Conservation (phyloP, 305 asterid genomes). For the Rubia peregrina region DNA sequence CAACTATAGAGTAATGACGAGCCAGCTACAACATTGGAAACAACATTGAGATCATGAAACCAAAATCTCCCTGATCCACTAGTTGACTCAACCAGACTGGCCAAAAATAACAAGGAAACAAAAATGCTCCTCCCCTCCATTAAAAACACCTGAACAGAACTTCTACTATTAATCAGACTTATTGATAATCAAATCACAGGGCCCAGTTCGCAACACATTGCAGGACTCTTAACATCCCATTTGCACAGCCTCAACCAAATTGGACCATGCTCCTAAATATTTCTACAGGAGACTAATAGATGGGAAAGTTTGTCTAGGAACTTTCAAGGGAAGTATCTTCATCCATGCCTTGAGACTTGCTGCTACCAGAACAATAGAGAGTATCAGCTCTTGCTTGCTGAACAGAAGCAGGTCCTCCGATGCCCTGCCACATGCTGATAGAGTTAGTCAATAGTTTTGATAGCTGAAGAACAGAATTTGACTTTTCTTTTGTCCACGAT, state of each 20-base stretch:
- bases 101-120: conserved; percentile 29
- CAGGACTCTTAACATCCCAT: neutral
- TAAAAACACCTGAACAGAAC: conserved; percentile 18
- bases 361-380: neutral
- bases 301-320: neutral
- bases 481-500: neutral
- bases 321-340: neutral
- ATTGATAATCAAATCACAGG: neutral
- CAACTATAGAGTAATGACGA: conserved; percentile 53
- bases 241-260: neutral
- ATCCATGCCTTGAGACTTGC: neutral
- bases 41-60: conserved; percentile 29
- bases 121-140: conserved; percentile 59
- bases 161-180: conserved; percentile 17
- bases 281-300: neutral
- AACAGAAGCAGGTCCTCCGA: neutral
- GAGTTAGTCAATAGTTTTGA: neutral
- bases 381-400: neutral
- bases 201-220: neutral
- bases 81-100: conserved; percentile 48
- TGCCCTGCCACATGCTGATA: neutral
- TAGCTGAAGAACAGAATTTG: neutral
- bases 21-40: conserved; percentile 29
- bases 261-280: neutral
- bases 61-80: conserved; percentile 41